Evolutionary conservation across 1,284 basidiomycete genomes (phyloP).

Genomic region (Microbotryum silenes-acaulis): DNA sequence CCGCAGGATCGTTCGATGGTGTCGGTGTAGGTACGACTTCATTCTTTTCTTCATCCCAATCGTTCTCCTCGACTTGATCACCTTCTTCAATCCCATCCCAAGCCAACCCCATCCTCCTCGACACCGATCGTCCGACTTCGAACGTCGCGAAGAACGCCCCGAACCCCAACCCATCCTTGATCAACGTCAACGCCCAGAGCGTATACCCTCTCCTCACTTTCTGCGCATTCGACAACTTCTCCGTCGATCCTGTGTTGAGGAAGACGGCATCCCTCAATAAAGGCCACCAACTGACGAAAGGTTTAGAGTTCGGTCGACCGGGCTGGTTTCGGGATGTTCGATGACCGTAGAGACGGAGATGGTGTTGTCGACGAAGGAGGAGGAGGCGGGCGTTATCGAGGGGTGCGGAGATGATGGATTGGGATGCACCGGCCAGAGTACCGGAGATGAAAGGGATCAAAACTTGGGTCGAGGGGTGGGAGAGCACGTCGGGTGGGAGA

Average conservation of each 20-base stretch:
- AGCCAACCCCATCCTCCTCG: conserved; percentile 35
- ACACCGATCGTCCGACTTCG: conserved; percentile 38
- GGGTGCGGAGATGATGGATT: conserved; percentile 42
- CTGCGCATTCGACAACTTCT: conserved; percentile 2
- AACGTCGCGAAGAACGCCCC: conserved; percentile 43
- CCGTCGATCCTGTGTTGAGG: not conserved
- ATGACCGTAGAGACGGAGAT: conserved; percentile 15
- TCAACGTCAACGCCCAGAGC: conserved; percentile 38
- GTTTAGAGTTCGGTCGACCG: not conserved
- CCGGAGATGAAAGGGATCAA: conserved; percentile 36
- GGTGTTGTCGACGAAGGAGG: conserved; percentile 31
- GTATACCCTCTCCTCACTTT: conserved; percentile 37
- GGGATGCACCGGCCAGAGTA: conserved; percentile 40
- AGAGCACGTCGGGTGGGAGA: conserved; percentile 24
- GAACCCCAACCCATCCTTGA: conserved; percentile 39
- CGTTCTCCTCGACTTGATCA: conserved; percentile 1
- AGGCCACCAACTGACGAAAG: conserved; percentile 16
- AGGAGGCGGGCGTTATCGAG: conserved; percentile 44
- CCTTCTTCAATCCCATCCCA: conserved; percentile 33
- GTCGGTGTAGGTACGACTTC: not conserved
- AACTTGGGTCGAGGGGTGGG: conserved; percentile 17
- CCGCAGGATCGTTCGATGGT: not conserved
- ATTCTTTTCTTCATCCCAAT: conserved; percentile 5
- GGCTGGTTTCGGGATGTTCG: not conserved
- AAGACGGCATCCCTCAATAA: conserved; percentile 24